These are phyloP conservation scores for Phyllostachys edulis DNA, from an alignment of 176 grass and related monocot species.

Conservation along the genomic window DNA sequence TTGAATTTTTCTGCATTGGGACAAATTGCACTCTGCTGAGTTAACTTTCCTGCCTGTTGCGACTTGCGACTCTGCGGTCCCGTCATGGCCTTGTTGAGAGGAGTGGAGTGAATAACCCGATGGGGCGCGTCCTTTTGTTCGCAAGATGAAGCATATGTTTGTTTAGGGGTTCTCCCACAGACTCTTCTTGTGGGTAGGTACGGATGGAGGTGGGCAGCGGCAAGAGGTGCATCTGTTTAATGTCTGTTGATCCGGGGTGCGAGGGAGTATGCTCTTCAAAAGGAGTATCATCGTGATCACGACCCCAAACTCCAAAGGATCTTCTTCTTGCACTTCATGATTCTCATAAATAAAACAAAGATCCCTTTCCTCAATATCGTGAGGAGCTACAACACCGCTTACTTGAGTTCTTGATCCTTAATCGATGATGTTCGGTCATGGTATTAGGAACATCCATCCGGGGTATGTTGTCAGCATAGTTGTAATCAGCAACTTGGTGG, in stretches of 20 bases:
- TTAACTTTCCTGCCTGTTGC: constrained; percentile 28
- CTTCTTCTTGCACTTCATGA: constrained; percentile 50
- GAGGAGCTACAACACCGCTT: constrained; percentile 31
- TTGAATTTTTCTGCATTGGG: constrained; percentile 44
- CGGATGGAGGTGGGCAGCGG: not conserved
- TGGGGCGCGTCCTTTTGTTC: constrained; percentile 42
- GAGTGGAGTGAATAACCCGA: constrained; percentile 12
- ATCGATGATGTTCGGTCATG: no score
- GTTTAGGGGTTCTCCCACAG: constrained; percentile 46
- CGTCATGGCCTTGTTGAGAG: constrained; percentile 29
- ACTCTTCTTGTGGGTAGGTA: constrained; percentile 31
- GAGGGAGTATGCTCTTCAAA: constrained; percentile 34
- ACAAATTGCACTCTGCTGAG: constrained; percentile 27
- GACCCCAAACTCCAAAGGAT: constrained; percentile 37
- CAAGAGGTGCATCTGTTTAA: constrained; percentile 44
- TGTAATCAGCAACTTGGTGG: constrained; percentile 31
- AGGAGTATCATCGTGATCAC: constrained; percentile 22
- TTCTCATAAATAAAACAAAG: constrained; percentile 33
- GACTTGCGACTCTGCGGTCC: constrained; percentile 32
- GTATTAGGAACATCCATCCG: constrained; percentile 40
- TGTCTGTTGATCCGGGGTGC: constrained; percentile 22
- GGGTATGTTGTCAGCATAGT: constrained; percentile 21
- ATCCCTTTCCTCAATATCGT: constrained; percentile 34
- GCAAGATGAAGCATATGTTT: constrained; percentile 72
- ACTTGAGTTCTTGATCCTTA: constrained; percentile 41